Percentiles rank a stretch among this genome's conserved stretches.
Conservation (phyloP, 805 yeast genomes). For the Cyberlindnera saturnus region DNA sequence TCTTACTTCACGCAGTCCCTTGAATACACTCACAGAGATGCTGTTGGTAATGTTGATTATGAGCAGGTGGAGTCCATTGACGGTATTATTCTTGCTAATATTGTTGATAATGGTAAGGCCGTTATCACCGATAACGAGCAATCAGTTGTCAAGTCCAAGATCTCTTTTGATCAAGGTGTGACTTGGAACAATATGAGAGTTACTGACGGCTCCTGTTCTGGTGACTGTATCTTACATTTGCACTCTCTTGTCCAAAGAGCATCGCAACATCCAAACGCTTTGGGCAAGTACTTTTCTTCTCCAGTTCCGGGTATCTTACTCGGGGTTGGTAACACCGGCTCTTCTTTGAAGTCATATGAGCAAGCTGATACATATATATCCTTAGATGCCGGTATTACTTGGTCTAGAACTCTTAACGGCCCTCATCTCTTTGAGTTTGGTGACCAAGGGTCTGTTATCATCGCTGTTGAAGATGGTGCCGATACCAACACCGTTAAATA, state of each 20-base stretch:
- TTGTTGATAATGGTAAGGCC: conserved; percentile 18
- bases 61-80: conserved; percentile 43
- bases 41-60: conserved; percentile 27
- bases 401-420: conserved; percentile 51
- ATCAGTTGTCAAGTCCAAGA: conserved; percentile 23
- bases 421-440: conserved; percentile 58
- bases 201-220: conserved; percentile 20
- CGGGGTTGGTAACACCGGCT: conserved; percentile 37
- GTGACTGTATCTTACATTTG: conserved; percentile 27
- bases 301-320: conserved; percentile 39
- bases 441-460: conserved; percentile 69
- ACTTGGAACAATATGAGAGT: conserved; percentile 27
- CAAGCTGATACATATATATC: conserved; percentile 54
- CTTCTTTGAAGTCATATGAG: conserved; percentile 17
- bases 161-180: conserved; percentile 34
- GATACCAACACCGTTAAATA: conserved; percentile 35
- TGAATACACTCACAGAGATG: conserved; percentile 32
- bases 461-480: conserved; percentile 46
- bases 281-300: conserved; percentile 31
- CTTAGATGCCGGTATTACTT: conserved; percentile 70
- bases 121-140: conserved; percentile 5
- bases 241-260: conserved; percentile 29
- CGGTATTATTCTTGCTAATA: conserved; percentile 55
- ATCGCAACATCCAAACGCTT: conserved; percentile 12
- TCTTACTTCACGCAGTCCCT: conserved; percentile 40